A percentile compares a stretch with the other conserved stretches of the same genome.
Conservation (phyloP, 2,329 filamentous ascomycete genomes). For the Lojkania enalia region DNA sequence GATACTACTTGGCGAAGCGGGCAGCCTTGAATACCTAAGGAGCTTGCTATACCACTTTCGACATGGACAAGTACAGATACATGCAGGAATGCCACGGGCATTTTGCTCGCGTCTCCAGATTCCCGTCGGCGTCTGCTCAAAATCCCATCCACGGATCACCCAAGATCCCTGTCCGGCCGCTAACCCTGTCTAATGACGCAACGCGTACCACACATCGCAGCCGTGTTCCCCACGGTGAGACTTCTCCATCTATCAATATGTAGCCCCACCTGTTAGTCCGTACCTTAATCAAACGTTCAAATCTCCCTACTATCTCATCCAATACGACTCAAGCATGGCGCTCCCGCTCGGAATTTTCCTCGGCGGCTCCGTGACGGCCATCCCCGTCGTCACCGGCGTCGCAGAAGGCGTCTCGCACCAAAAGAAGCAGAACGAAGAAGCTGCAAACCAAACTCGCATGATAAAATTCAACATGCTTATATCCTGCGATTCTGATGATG, state of each 20-base stretch:
- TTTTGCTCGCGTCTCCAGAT: too few relatives aligned
- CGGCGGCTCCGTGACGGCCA: conserved; percentile 47
- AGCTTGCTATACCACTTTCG: too few relatives aligned
- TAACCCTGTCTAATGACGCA: conserved; percentile 15
- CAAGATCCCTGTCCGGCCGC: conserved; percentile 1
- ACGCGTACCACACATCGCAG: not conserved
- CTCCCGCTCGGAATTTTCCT: conserved; percentile 42
- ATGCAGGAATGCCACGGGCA: too few relatives aligned
- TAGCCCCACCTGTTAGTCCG: not conserved
- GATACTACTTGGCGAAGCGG: too few relatives aligned
- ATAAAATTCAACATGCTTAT: conserved; percentile 56
- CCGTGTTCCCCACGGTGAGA: not conserved
- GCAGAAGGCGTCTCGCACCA: conserved; percentile 56
- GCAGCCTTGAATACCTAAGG: too few relatives aligned
- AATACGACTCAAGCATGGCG: conserved; percentile 4
- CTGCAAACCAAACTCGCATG: conserved; percentile 54
- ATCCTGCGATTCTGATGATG: conserved; percentile 43
- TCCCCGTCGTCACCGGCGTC: conserved; percentile 56
- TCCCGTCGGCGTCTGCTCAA: too few relatives aligned
- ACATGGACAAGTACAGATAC: too few relatives aligned
- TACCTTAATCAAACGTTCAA: not conserved
- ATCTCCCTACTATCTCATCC: too few relatives aligned
- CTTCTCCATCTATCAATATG: conserved; percentile 7
- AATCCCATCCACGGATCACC: not conserved
- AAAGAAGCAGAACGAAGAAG: conserved; percentile 55